Percentiles rank a stretch among this genome's conserved stretches.
phyloP scores from a whole-genome alignment of 441 rosid genomes.

The Pelargonium fulgidum region DNA sequence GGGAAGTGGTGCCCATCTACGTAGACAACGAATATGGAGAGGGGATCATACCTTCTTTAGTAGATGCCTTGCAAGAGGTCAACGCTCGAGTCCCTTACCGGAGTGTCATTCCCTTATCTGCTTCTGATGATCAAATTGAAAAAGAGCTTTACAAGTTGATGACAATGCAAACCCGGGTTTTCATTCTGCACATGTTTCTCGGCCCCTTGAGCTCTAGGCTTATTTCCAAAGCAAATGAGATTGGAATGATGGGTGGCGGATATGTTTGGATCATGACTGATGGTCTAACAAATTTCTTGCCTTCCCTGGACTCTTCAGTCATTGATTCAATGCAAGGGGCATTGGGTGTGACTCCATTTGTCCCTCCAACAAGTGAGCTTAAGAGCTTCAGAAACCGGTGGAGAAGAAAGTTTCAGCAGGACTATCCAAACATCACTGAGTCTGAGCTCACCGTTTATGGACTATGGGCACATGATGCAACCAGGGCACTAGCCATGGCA shows the following conservation, averaged over 20 bases:
- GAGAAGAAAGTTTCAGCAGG: constrained; percentile 27
- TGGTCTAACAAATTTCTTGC: constrained; percentile 27
- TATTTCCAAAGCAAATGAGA: constrained; percentile 38
- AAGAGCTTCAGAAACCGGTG: constrained; percentile 29
- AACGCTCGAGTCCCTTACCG: constrained; percentile 33
- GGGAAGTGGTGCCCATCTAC: constrained; percentile 47
- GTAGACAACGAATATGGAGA: constrained; percentile 41
- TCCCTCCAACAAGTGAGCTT: constrained; percentile 21
- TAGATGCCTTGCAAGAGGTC: constrained; percentile 38
- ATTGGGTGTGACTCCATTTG: constrained; percentile 36
- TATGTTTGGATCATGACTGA: constrained; percentile 59
- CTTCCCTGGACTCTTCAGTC: not conserved
- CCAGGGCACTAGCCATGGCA: constrained; percentile 44
- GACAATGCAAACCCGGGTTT: constrained; percentile 52
- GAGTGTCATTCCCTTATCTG: constrained; percentile 31
- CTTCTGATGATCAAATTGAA: constrained; percentile 32
- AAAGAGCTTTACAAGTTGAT: constrained; percentile 43
- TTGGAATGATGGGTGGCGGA: constrained; percentile 48
- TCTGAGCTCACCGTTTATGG: constrained; percentile 32
- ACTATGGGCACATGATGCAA: constrained; percentile 52
- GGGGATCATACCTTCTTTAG: constrained; percentile 39
- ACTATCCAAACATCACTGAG: constrained; percentile 23
- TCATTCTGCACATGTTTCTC: constrained; percentile 47
- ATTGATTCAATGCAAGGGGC: constrained; percentile 43
- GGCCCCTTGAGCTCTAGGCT: constrained; percentile 29